Conservation (phyloP, 805 yeast species). For the Metschnikowia hibisci region DNA sequence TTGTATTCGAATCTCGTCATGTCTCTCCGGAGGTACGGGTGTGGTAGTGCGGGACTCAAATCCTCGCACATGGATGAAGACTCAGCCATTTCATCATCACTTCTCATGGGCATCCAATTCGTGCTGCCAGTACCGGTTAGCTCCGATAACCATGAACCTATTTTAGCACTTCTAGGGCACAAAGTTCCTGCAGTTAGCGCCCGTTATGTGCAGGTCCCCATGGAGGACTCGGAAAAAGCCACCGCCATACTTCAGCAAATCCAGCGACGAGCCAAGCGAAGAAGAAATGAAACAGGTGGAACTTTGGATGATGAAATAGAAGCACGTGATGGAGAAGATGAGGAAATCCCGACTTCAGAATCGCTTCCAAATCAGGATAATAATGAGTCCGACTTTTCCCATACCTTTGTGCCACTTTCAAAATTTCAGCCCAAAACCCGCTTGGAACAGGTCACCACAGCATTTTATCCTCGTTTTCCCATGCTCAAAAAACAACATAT, state of each 20-base stretch:
- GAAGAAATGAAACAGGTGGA: not conserved
- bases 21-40: not conserved
- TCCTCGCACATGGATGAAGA: not conserved
- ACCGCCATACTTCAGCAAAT: constrained; percentile 7
- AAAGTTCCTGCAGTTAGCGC: constrained; percentile 1
- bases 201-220: constrained; percentile 10
- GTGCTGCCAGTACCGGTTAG: constrained; percentile 12
- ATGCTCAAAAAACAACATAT: constrained; percentile 24
- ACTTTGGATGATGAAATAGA: not conserved
- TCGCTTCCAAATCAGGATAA: constrained; percentile 2
- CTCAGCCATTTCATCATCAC: not conserved
- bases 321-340: not conserved
- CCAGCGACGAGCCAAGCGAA: constrained; percentile 5
- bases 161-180: constrained; percentile 9
- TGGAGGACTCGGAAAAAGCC: constrained; percentile 9
- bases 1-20: not conserved
- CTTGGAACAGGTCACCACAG: constrained; percentile 33
- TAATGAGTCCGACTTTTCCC: constrained; percentile 13
- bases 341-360: not conserved
- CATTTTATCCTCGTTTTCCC: constrained; percentile 33
- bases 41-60: not conserved
- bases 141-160: constrained; percentile 6
- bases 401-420: constrained; percentile 24
- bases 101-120: constrained; percentile 3
- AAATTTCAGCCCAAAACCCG: constrained; percentile 30